Evolutionary conservation across 495 filamentous ascomycete species (phyloP), one percentile per base, ranked within the genome.

Genomic region (Penicillium pancosmium): DNA sequence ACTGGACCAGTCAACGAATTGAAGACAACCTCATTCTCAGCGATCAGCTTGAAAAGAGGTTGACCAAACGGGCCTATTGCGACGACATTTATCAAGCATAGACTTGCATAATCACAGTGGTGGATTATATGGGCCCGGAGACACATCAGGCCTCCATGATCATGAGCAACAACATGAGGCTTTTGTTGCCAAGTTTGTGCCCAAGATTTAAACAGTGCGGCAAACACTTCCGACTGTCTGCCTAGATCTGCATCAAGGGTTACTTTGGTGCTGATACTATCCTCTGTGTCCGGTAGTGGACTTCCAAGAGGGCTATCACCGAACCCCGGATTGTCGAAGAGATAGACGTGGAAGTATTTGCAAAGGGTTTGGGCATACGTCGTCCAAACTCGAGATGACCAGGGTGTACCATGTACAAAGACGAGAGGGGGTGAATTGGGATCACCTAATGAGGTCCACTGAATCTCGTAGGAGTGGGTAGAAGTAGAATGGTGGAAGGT

Each of bases 251-350:
- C 67, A 38, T 74, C 66, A 0, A 66, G 58, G 0, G 59, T 67
- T 0, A 50, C 25, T 38, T 64, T 61, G 11, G 60, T 38, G 18
- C 13, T 64, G 55, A 55, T 54, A 7, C 5, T 25, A 11, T 35
- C 15, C 33, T 41, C 27, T 60, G 59, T 52, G 15, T 27, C 51
- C 8, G 56, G 56, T 0, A 64, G 55, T 2, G 67, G 57, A 1
- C 54, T 46, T 53, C 65, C 63, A 11, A 59, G 60, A 0, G 60
- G 60, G 3, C 61, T 65, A 4, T 50, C 31, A 23, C 73, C 73
- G 61, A 69, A 76, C 12, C 72, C 72, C 6, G 73, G 73, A 31
- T 71, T 72, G 56, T 76, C 73, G 49, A 69, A 75, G n/a, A 76
- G 62, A 52, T 76, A 71, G 56, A 76, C 65, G n/a, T 62, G 55